A percentile compares a stretch with the other conserved stretches of the same genome.
Evolutionary conservation across 352 stramenopile species (phyloP).

Genomic region (Globisporangium heterothallicum): DNA sequence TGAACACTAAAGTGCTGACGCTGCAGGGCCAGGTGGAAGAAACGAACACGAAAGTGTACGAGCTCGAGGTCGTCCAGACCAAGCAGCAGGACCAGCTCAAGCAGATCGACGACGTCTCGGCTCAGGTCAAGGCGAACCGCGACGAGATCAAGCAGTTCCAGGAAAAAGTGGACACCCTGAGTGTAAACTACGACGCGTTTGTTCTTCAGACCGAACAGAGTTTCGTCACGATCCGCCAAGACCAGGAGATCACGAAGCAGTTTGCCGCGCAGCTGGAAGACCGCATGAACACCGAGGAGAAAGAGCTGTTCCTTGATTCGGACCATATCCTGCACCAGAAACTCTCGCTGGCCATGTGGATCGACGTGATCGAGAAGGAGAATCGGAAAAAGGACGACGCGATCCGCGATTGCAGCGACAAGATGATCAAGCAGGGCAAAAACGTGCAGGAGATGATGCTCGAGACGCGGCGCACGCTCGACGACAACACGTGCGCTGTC

Average conservation of each 20-base stretch:
- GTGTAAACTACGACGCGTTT: conserved; percentile 40
- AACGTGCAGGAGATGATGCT: conserved; percentile 87
- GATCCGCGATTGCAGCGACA: conserved; percentile 74
- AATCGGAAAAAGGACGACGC: conserved; percentile 66
- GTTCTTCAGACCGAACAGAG: conserved; percentile 46
- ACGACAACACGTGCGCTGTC: conserved; percentile 82
- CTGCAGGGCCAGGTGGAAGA: conserved; percentile 73
- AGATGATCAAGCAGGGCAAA: conserved; percentile 73
- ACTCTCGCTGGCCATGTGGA: conserved; percentile 74
- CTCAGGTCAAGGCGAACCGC: conserved; percentile 35
- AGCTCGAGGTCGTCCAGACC: conserved; percentile 51
- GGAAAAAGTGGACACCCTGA: conserved; percentile 40
- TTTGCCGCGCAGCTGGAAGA: conserved; percentile 83
- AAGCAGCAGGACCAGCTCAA: conserved; percentile 66
- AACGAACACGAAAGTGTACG: conserved; percentile 51
- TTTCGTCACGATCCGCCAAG: conserved; percentile 40
- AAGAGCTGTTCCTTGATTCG: conserved; percentile 74
- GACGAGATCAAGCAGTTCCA: conserved; percentile 49
- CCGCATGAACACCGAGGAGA: conserved; percentile 76
- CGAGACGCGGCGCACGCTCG: conserved; percentile 68
- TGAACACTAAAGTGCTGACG: conserved; percentile 73
- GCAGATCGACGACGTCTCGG: conserved; percentile 62
- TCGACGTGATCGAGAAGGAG: conserved; percentile 67
- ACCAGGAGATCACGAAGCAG: conserved; percentile 74
- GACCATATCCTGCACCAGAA: conserved; percentile 79